Evolutionary conservation across 371 early-diverging fungal species (phyloP).

Genomic region (Rhizopus arrhizus): DNA sequence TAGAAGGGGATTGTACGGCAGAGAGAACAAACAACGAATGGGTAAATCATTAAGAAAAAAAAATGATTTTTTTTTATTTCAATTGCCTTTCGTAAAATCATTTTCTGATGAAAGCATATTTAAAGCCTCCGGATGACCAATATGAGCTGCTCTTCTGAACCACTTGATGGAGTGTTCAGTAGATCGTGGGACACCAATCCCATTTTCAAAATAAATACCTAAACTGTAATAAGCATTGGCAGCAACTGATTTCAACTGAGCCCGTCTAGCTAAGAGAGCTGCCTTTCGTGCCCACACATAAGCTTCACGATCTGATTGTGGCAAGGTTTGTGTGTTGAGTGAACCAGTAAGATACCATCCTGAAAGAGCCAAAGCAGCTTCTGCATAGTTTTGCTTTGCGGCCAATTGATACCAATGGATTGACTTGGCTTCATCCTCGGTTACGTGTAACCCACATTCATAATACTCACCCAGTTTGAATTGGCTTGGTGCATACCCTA

Average conservation of each 20-base stretch:
- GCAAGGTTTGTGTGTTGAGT: constrained; percentile 58
- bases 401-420: constrained; percentile 95
- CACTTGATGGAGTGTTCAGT: constrained; percentile 20
- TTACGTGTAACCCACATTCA: constrained; percentile 85
- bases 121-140: constrained; percentile 23
- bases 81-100: background rate
- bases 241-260: constrained; percentile 60
- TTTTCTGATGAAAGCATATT: constrained; percentile 9
- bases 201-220: constrained; percentile 77
- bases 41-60: background rate
- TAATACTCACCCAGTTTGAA: constrained; percentile 89
- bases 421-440: constrained; percentile 80
- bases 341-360: constrained; percentile 89
- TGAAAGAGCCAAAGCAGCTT: constrained; percentile 80
- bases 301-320: constrained; percentile 76
- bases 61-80: background rate
- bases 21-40: constrained; percentile 16
- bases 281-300: constrained; percentile 70
- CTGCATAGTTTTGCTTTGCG: constrained; percentile 78
- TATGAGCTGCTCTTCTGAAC: constrained; percentile 26
- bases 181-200: constrained; percentile 61
- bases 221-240: constrained; percentile 83
- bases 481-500: constrained; percentile 90
- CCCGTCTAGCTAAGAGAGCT: constrained; percentile 45
- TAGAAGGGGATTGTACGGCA: constrained; percentile 32